A percentile compares a stretch with the other conserved stretches of the same genome.
Conservation (phyloP, 23 red algal genomes). For the Gracilaria gracilis region DNA sequence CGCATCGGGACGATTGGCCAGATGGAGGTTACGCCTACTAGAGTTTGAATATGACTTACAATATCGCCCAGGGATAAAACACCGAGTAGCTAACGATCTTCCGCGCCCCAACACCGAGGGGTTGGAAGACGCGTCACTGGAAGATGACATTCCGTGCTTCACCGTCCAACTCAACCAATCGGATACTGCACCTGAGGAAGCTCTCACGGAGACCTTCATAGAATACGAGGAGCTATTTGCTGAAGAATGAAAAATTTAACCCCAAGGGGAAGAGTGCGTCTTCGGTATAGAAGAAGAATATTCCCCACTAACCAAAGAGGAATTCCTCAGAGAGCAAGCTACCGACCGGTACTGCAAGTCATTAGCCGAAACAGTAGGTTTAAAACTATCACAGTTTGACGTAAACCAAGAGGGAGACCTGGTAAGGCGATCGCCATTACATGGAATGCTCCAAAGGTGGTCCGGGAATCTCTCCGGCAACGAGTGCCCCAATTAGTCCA, state of each 20-base stretch:
- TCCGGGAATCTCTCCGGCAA: conserved; percentile 10
- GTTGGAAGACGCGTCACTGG: neutral
- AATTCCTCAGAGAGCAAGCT: conserved; percentile 13
- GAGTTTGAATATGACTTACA: conserved; percentile 13
- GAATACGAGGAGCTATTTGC: no score
- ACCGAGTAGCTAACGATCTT: neutral
- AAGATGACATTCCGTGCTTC: conserved; percentile 9
- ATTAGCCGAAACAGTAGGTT: no score
- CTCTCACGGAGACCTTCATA: no score
- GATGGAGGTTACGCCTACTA: neutral
- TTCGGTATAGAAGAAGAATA: conserved; percentile 20
- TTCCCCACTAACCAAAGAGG: neutral
- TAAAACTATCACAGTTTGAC: neutral
- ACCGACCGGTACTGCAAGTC: neutral
- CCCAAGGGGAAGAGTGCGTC: no score
- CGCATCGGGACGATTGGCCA: neutral
- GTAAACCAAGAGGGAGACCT: neutral
- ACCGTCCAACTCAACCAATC: neutral
- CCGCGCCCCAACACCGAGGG: neutral
- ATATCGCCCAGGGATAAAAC: conserved; percentile 6
- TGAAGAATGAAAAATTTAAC: no score
- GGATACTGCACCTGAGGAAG: neutral
- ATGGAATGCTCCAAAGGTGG: conserved; percentile 16
- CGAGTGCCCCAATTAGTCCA: neutral
- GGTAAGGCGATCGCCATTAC: neutral